These are phyloP conservation scores for Rutstroemia sp. DNA, from an alignment of 2,329 filamentous ascomycete species.

Conservation along the genomic window DNA sequence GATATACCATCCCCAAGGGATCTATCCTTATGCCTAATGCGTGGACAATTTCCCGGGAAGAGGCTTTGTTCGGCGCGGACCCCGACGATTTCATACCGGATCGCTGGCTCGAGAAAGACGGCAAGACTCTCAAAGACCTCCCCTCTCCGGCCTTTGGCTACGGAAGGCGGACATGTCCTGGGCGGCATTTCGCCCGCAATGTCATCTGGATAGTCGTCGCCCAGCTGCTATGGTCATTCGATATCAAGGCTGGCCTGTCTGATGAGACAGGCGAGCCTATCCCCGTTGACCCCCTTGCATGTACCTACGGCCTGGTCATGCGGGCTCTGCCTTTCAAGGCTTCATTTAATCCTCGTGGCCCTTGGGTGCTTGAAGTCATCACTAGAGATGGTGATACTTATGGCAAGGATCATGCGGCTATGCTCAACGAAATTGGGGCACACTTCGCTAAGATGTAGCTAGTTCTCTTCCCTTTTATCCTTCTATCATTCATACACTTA, in stretches of 20 bases:
- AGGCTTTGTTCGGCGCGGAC: neutral
- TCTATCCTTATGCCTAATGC: neutral
- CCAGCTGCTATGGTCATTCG: neutral
- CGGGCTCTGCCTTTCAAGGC: neutral
- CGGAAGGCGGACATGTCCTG: neutral
- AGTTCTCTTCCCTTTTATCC: neutral
- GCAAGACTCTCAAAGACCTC: neutral
- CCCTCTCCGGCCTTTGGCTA: neutral
- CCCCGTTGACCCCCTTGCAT: neutral
- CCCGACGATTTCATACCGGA: neutral
- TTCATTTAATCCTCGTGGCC: neutral
- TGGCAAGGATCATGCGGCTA: neutral
- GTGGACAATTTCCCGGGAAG: neutral
- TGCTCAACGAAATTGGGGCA: neutral
- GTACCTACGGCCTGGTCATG: neutral
- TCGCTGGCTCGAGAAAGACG: neutral
- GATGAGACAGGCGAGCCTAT: neutral
- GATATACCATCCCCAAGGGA: slow-evolving; percentile 45
- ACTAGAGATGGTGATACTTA: slow-evolving; percentile 1
- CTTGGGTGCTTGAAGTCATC: neutral
- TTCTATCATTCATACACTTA: no score
- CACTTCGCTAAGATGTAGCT: neutral
- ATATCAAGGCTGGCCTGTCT: slow-evolving; percentile 2
- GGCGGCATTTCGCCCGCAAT: neutral
- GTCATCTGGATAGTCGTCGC: slow-evolving; percentile 1